These are phyloP conservation scores for Apiospora hydei DNA, from an alignment of 2,329 filamentous ascomycete species.

Conservation along the genomic window DNA sequence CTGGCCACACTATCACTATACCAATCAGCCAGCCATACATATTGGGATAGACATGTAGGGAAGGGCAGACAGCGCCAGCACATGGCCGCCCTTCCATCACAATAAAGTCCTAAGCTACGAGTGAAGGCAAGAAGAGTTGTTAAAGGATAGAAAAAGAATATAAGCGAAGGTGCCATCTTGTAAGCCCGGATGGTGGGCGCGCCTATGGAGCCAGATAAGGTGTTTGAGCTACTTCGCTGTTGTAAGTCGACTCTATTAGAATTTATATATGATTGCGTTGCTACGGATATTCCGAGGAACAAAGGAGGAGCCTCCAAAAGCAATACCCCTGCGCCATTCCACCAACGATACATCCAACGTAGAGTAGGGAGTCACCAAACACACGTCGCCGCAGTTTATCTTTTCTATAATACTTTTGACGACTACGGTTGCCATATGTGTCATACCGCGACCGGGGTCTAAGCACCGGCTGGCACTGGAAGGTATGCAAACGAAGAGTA, in stretches of 20 bases:
- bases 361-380: too few relatives aligned
- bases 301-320: background rate
- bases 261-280: background rate
- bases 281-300: background rate
- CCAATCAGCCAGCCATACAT: background rate
- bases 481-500: too few relatives aligned
- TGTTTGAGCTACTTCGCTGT: background rate
- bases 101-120: too few relatives aligned
- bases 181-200: background rate
- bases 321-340: too few relatives aligned
- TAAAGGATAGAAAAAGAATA: background rate
- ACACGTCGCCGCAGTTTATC: too few relatives aligned
- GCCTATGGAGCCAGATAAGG: too few relatives aligned
- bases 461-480: background rate
- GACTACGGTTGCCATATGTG: background rate
- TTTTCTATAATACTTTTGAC: too few relatives aligned
- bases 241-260: background rate
- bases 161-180: background rate
- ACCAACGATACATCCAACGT: too few relatives aligned
- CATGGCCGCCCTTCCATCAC: background rate
- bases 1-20: background rate
- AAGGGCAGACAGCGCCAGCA: too few relatives aligned
- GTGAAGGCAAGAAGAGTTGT: too few relatives aligned
- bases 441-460: background rate
- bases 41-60: background rate